Evolutionary conservation across 176 grass and related monocot species (phyloP).

Genomic region (Zoysia japonica): DNA sequence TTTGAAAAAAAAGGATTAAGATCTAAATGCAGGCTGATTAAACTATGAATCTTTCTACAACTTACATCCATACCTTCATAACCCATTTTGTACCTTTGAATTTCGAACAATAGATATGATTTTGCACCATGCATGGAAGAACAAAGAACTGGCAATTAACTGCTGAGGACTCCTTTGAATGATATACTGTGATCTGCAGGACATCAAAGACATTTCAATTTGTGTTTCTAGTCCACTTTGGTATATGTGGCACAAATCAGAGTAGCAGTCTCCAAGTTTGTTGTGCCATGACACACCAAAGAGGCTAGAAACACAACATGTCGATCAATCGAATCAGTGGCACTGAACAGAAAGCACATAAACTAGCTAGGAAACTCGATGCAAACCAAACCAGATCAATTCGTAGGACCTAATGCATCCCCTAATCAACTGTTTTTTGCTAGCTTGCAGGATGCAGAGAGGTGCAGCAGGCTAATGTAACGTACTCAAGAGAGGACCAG

Average conservation of each 20-base stretch:
- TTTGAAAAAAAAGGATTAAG: background rate
- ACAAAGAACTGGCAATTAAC: background rate
- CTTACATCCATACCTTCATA: conserved; percentile 7
- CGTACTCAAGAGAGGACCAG: conserved; percentile 33
- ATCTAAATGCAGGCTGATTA: background rate
- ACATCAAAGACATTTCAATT: background rate
- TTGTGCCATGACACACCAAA: conserved; percentile 49
- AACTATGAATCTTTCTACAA: background rate
- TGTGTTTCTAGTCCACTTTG: conserved; percentile 48
- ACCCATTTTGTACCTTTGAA: background rate
- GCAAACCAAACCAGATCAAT: background rate
- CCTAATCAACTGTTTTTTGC: background rate
- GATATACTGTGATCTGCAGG: background rate
- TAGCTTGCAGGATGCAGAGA: background rate
- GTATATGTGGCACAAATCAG: conserved; percentile 46
- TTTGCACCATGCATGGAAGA: background rate
- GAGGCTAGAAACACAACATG: conserved; percentile 47
- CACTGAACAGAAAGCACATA: background rate
- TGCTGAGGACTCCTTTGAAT: background rate
- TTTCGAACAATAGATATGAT: background rate
- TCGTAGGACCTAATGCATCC: background rate
- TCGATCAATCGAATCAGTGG: background rate
- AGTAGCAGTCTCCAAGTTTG: background rate
- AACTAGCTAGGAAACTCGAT: background rate
- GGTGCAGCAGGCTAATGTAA: background rate